A percentile compares a stretch with the other conserved stretches of the same genome.
Conservation (phyloP, 352 stramenopile species). For the Phytophthora agathidicida region DNA sequence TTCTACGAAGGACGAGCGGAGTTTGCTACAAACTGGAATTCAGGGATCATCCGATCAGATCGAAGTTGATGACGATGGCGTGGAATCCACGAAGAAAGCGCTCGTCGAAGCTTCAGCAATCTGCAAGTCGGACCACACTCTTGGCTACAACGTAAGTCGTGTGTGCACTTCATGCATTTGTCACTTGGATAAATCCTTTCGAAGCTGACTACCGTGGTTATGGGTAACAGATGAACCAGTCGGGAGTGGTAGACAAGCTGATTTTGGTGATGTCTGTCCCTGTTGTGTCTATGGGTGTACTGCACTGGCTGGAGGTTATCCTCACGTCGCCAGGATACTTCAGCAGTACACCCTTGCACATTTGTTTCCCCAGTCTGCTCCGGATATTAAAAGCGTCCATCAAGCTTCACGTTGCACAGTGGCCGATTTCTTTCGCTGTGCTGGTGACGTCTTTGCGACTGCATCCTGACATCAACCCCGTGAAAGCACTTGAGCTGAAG, state of each 20-base stretch:
- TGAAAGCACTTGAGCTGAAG: conserved; percentile 88
- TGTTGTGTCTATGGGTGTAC: conserved; percentile 86
- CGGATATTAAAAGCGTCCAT: conserved; percentile 82
- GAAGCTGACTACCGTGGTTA: neutral
- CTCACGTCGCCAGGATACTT: conserved; percentile 77
- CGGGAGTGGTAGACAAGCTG: conserved; percentile 81
- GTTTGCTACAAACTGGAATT: conserved; percentile 60
- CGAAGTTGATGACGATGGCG: conserved; percentile 51
- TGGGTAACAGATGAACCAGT: conserved; percentile 80
- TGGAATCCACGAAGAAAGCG: conserved; percentile 71
- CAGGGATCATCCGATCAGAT: conserved; percentile 33
- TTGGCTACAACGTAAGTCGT: conserved; percentile 83
- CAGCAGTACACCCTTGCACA: conserved; percentile 85
- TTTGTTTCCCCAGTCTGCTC: conserved; percentile 85
- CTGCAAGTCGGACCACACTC: conserved; percentile 85
- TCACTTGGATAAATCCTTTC: neutral
- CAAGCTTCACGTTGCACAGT: conserved; percentile 77
- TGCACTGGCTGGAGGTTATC: conserved; percentile 86
- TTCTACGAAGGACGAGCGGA: conserved; percentile 78
- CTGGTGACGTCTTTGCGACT: conserved; percentile 76
- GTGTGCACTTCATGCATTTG: neutral
- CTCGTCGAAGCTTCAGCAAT: conserved; percentile 76
- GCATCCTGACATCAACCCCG: conserved; percentile 81
- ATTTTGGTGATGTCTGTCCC: conserved; percentile 77
- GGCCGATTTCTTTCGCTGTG: conserved; percentile 83